Base-by-base conservation (phyloP, 2,329 filamentous ascomycete species). In the Allantophomopsis lycopodina region DNA sequence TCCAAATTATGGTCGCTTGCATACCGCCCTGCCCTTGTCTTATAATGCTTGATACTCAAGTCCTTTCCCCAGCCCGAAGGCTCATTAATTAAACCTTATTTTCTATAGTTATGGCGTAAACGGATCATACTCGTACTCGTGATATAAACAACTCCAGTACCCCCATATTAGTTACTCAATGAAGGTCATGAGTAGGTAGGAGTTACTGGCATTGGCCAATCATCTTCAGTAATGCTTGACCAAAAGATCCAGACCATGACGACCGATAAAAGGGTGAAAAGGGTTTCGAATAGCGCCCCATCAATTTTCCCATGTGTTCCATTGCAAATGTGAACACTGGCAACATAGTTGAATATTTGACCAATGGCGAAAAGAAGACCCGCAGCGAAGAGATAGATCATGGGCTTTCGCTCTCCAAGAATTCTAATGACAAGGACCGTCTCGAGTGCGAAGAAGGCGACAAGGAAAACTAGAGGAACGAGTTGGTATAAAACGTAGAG, bases 161-260 rank as follows among this genome's bases (percentile, higher is more conserved):
- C 10, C 17, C 16, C 35, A 28, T 21, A 28, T 28, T 37, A 37
- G 20, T 28, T 13, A 37, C 6, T 18, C 20, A 35, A 28, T 8
- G 11, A 28, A 28, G 23, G 23, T 56, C 45, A 56, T 44, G 54
- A 40, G 40, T 56, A 56, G 15, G 49, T 51, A 38, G 43, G 50
- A 14, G 46, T 42, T 23, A 50, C 60, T 28, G 68, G 64, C 60
- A 72, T 71, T 14, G 88, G 86, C 91, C 91, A 98, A 65, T 95
- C 89, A 54, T 98, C 91, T 62, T 98, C 91, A 13, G 91, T 98
- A 53, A 98, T 98, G 64, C 87, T 95, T 36, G 87, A 94, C 91
- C 91, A 98, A 68, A 98, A 98, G 42, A 84, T 61, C 88, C 91
- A 98, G 47, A 95, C 64, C 62, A 76, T 76, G 14, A 85, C 69